phyloP scores from a whole-genome alignment of 2,329 filamentous ascomycete genomes.

The Colletotrichum cereale region DNA sequence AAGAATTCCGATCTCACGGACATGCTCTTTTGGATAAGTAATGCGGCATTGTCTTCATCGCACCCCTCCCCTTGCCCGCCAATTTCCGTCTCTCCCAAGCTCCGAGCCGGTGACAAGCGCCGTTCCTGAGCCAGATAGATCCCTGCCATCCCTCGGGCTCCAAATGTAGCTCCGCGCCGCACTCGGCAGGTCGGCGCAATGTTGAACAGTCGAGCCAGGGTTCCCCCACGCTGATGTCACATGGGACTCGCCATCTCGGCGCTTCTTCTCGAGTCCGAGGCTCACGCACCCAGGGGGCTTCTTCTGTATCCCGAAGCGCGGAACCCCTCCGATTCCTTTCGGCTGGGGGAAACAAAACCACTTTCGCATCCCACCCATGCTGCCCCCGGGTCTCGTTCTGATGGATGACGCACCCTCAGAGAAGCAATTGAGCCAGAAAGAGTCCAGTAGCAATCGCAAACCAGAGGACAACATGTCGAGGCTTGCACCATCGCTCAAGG shows the following conservation, averaged over 20 bases:
- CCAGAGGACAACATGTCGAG: conserved; percentile 71
- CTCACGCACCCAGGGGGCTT: conserved; percentile 8
- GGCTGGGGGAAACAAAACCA: conserved; percentile 30
- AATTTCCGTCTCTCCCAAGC: not conserved
- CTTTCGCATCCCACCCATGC: conserved; percentile 15
- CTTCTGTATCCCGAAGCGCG: conserved; percentile 35
- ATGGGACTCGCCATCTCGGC: conserved; percentile 18
- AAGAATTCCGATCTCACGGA: conserved; percentile 6
- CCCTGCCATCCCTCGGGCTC: conserved; percentile 7
- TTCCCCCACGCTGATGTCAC: conserved; percentile 34
- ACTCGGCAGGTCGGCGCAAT: conserved; percentile 34
- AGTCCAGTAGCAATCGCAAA: not conserved
- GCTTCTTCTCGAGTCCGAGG: conserved; percentile 15
- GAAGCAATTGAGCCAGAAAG: not conserved
- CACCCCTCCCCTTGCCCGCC: not conserved
- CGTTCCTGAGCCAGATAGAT: not conserved
- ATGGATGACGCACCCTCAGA: conserved; percentile 30
- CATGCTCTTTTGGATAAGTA: conserved; percentile 33
- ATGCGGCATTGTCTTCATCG: not conserved
- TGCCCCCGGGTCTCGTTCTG: not conserved
- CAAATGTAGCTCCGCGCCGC: conserved; percentile 33
- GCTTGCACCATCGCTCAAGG: conserved; percentile 77
- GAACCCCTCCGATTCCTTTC: conserved; percentile 19
- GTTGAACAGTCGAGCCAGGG: conserved; percentile 4
- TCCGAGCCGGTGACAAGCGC: conserved; percentile 8